Evolutionary conservation across 2,329 filamentous ascomycete genomes (phyloP), one percentile per base, ranked within the genome.

Genomic region (Bipolaris victoriae): DNA sequence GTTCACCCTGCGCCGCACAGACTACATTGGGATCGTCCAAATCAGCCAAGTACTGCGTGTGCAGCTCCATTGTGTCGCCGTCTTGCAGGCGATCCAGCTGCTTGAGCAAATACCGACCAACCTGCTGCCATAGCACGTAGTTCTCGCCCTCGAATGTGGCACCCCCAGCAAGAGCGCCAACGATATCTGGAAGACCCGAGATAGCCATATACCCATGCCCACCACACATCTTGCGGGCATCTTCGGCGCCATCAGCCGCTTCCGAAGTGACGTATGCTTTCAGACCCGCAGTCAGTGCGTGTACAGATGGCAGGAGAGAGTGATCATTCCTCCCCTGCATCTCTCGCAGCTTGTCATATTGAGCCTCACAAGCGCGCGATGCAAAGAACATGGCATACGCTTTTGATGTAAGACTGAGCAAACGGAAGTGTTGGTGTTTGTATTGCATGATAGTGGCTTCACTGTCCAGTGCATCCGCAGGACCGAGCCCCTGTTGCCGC

Each of bases 191-290:
- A 9, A 77, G 59, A 3, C 74, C 74, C 15, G 70, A 71, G 15
- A 71, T 69, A n/a, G 61, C 65, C 39, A 75, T 64, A 41, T 75
- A 79, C 1, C 77, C 77, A 50, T 78, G 75, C 2, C 76, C 76
- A 36, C 77, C 77, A 50, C 76, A 77, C 35, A 68, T 62, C 62
- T 72, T 77, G 15, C 76, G 64, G 9, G 69, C 69, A 26, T 76
- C 74, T 53, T 78, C 77, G 1, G 74, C 67, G 2, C 73, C 72
- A 59, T 82, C 80, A 0, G 81, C 80, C 6, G 80, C 79, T 7
- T 81, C 71, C 31, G 77, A 80, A 0, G 81, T 83, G 44, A 80
- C 80, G 15, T 82, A 70, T 50, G 79, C 82, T 62, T 84, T 83
- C 37, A 83, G 26, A 1, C 45, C 55, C 1, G 55, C 50, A 7